Evolutionary conservation across 2,329 filamentous ascomycete genomes (phyloP).

Genomic region (Alternaria atra): DNA sequence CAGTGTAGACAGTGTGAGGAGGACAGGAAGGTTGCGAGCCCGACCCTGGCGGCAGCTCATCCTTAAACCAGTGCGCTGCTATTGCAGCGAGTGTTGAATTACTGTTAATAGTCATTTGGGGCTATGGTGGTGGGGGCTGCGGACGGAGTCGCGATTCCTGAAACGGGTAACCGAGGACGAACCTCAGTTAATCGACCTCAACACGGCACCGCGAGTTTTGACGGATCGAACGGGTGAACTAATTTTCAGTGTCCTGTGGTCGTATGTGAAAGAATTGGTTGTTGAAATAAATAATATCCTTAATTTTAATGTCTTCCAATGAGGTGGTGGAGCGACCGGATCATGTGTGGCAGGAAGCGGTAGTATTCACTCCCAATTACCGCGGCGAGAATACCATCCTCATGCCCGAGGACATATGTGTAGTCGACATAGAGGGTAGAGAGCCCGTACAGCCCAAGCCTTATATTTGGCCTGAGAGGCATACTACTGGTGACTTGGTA

Average conservation of each 20-base stretch:
- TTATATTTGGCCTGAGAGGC: too few species aligned
- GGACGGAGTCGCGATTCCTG: too few species aligned
- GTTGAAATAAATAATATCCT: too few species aligned
- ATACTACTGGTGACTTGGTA: too few species aligned
- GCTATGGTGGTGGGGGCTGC: background rate
- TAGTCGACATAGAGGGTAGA: slow-evolving; percentile 89
- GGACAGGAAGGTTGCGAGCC: too few species aligned
- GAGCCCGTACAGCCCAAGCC: slow-evolving; percentile 75
- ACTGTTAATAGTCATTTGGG: slow-evolving; percentile 3
- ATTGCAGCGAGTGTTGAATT: background rate
- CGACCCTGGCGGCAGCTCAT: too few species aligned
- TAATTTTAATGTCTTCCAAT: too few species aligned
- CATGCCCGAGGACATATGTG: slow-evolving; percentile 79
- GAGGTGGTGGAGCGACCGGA: slow-evolving; percentile 86
- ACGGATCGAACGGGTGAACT: background rate
- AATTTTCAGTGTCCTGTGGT: too few species aligned
- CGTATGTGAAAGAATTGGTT: too few species aligned
- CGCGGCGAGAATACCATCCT: slow-evolving; percentile 82
- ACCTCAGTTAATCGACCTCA: background rate
- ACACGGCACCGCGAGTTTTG: background rate
- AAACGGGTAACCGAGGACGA: background rate
- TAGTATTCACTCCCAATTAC: slow-evolving; percentile 93
- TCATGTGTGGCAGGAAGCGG: slow-evolving; percentile 91
- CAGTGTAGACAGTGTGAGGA: too few species aligned
- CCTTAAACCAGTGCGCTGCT: too few species aligned